A percentile compares a stretch with the other conserved stretches of the same genome.
These are phyloP conservation scores for Phoma herbarum DNA, from an alignment of 2,329 filamentous ascomycete genomes.

Conservation along the genomic window DNA sequence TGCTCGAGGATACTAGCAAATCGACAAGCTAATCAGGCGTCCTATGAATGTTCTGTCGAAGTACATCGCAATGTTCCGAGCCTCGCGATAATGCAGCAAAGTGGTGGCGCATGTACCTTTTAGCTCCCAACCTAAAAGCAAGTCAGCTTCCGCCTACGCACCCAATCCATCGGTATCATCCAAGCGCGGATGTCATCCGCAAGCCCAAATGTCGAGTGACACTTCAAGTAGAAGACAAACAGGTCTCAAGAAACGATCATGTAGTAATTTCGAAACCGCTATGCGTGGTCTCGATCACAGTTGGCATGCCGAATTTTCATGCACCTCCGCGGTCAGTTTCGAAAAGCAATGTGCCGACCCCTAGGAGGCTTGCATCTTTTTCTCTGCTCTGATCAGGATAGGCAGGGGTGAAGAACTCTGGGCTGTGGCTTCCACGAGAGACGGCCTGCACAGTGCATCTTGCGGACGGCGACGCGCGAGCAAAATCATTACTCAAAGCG, in stretches of 20 bases:
- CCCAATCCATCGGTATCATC: conserved; percentile 27
- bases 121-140: conserved; percentile 22
- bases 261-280: conserved; percentile 12
- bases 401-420: conserved; percentile 7
- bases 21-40: background rate
- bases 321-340: background rate
- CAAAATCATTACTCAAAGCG: conserved; percentile 22
- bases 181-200: conserved; percentile 20
- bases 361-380: conserved; percentile 8
- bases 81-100: conserved; percentile 25
- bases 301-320: conserved; percentile 1
- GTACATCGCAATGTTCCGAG: conserved; percentile 20
- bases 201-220: background rate
- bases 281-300: conserved; percentile 5
- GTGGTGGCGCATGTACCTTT: conserved; percentile 17
- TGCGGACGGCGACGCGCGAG: conserved; percentile 28
- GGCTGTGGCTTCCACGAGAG: conserved; percentile 35
- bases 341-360: conserved; percentile 8
- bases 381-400: conserved; percentile 7
- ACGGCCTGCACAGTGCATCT: conserved; percentile 26
- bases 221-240: background rate
- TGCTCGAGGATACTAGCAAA: background rate
- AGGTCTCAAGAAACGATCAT: background rate
- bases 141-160: conserved; percentile 23
- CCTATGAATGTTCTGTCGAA: background rate